Percentiles rank a stretch among this genome's conserved stretches.
Conservation (phyloP, 805 yeast genomes). For the Myxozyma kluyveri region DNA sequence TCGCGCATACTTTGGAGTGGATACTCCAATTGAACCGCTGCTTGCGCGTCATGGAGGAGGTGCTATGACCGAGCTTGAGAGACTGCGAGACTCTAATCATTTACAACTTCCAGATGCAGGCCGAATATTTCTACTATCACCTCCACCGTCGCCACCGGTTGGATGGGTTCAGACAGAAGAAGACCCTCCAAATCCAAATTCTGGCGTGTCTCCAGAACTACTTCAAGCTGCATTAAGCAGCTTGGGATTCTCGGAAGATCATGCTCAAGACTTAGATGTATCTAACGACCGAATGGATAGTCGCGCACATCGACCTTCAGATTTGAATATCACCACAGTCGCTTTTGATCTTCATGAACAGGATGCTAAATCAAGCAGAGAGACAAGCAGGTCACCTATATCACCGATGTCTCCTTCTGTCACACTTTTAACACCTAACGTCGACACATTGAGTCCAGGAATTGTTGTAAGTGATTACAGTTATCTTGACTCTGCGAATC, state of each 20-base stretch:
- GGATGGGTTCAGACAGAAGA: slow-evolving; percentile 30
- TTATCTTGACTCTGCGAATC: background rate
- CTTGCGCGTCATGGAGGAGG: background rate
- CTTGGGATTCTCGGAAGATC: slow-evolving; percentile 2
- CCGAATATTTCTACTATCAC: slow-evolving; percentile 30
- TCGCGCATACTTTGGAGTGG: slow-evolving; percentile 17
- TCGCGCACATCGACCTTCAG: background rate
- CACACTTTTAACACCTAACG: background rate
- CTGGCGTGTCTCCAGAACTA: slow-evolving; percentile 20
- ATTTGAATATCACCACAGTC: background rate
- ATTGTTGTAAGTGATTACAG: background rate
- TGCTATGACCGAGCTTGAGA: slow-evolving; percentile 4
- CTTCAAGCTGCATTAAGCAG: slow-evolving; percentile 17
- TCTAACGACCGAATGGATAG: background rate
- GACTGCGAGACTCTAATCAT: slow-evolving; percentile 7
- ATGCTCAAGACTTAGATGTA: background rate
- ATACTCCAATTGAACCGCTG: background rate
- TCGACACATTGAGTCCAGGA: background rate
- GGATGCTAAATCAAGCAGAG: too few species aligned
- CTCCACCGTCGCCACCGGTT: slow-evolving; percentile 35
- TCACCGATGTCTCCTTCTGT: background rate
- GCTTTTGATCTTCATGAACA: background rate
- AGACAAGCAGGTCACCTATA: too few species aligned
- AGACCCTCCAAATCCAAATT: slow-evolving; percentile 30
- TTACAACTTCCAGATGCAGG: slow-evolving; percentile 31